Conservation (phyloP, 2,329 filamentous ascomycete species). For the Xylaria arbuscula region DNA sequence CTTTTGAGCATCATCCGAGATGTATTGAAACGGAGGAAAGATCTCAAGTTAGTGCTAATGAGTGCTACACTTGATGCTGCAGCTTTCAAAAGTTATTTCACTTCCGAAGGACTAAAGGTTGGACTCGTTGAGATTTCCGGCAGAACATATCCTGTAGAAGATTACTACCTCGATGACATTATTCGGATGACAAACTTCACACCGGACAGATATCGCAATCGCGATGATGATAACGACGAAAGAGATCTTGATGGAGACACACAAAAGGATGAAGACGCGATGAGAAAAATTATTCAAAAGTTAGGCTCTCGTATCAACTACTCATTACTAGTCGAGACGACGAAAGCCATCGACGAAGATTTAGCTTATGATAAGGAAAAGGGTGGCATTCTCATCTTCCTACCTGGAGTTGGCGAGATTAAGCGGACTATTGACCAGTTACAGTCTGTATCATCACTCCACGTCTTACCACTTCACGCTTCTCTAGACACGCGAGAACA, state of each 20-base stretch:
- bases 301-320: slow-evolving; percentile 92
- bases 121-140: slow-evolving; percentile 88
- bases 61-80: slow-evolving; percentile 92
- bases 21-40: slow-evolving; percentile 77
- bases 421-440: slow-evolving; percentile 80
- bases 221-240: slow-evolving; percentile 52
- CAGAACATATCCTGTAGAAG: slow-evolving; percentile 87
- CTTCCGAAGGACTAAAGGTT: slow-evolving; percentile 72
- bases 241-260: slow-evolving; percentile 55
- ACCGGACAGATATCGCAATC: slow-evolving; percentile 45
- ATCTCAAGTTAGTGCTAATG: slow-evolving; percentile 94
- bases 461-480: slow-evolving; percentile 90
- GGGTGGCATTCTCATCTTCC: slow-evolving; percentile 93
- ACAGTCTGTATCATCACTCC: slow-evolving; percentile 68
- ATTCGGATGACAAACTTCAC: slow-evolving; percentile 81
- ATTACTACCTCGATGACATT: slow-evolving; percentile 91
- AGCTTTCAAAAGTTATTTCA: slow-evolving; percentile 87
- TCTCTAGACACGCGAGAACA: slow-evolving; percentile 91
- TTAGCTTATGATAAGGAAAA: slow-evolving; percentile 72
- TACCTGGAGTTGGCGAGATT: slow-evolving; percentile 93
- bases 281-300: slow-evolving; percentile 77
- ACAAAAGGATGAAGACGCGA: slow-evolving; percentile 58
- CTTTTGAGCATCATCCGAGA: slow-evolving; percentile 87
- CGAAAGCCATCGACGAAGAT: slow-evolving; percentile 82
- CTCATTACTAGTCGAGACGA: slow-evolving; percentile 81